Evolutionary conservation across 805 yeast species (phyloP).

Genomic region (Suhomyces faveliae): DNA sequence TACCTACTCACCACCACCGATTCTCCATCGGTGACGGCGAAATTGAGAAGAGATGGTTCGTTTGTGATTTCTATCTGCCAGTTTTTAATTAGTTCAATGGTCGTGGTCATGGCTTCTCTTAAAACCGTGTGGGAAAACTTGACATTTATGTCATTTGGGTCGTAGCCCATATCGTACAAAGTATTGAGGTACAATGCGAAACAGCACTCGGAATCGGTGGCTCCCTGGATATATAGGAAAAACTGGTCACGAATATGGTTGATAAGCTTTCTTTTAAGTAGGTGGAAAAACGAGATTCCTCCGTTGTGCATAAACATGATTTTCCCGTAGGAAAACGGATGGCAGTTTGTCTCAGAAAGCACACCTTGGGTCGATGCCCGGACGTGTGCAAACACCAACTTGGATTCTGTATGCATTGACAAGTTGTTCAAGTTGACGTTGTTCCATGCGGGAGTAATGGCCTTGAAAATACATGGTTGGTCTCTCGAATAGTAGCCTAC

Average conservation of each 20-base stretch:
- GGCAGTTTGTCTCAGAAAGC: conserved; percentile 92
- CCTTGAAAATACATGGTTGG: conserved; percentile 90
- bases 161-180: conserved; percentile 68
- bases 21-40: conserved; percentile 93
- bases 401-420: conserved; percentile 83
- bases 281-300: conserved; percentile 69
- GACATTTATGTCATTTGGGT: conserved; percentile 47
- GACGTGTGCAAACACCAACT: conserved; percentile 89
- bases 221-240: conserved; percentile 81
- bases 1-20: conserved; percentile 85
- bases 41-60: conserved; percentile 80
- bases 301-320: conserved; percentile 98
- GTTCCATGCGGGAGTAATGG: conserved; percentile 98
- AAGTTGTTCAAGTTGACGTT: conserved; percentile 83
- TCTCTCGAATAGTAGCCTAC: conserved; percentile 78
- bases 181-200: conserved; percentile 86
- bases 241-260: conserved; percentile 76
- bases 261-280: conserved; percentile 71
- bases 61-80: conserved; percentile 69
- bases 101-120: conserved; percentile 65
- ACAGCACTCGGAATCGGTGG: conserved; percentile 94
- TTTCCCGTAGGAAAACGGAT: conserved; percentile 86
- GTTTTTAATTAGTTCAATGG: conserved; percentile 70
- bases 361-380: conserved; percentile 96
- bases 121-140: conserved; percentile 53